Base-by-base conservation (phyloP, 2,329 filamentous ascomycete genomes). In the Phialophora chinensis region DNA sequence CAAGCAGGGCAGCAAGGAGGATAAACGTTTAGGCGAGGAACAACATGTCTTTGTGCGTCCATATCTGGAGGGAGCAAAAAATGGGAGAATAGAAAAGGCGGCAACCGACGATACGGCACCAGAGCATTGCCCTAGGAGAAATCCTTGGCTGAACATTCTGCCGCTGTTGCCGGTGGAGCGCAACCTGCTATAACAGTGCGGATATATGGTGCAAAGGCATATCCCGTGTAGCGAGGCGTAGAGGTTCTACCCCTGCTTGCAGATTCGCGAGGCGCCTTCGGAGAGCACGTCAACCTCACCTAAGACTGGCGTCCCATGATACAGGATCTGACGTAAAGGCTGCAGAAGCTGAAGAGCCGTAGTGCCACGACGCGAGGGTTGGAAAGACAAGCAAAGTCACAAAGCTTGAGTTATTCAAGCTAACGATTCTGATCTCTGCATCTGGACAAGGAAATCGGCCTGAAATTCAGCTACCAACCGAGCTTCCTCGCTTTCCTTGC, bases 71-170 rank as follows among this genome's bases (percentile, higher is more conserved):
- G 17, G 38, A 44, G 17, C 38, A 8, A n/a, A 44, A 20, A 44
- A n/a, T 3, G 38, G 38, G 38, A 44, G 38, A n/a, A 44, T 44
- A n/a, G 14, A n/a, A n/a, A 44, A 44, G 17, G 38, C 38, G 38
- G 14, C 14, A 44, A 44, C 1, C 3, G 14, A 44, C n/a, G 38
- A n/a, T 44, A n/a, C 38, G 14, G 38, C 38, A 44, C 17, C 7
- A 44, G 33, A 44, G 38, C 17, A 20, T 44, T 44, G 38, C 38
- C 14, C 38, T 7, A 44, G 38, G 14, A 44, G 10, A 42, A 44
- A 44, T n/a, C 38, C 14, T 44, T 44, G 38, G 38, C 38, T 44
- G 38, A 44, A 44, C 38, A 44, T 44, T 44, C 38, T 44, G n/a
- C 38, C 38, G 38, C 6, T 20, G 17, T 44, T 8, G 17, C 38